Base-by-base conservation (phyloP, 1,139 yeast genomes). In the Sugiyamaella pinicola region DNA sequence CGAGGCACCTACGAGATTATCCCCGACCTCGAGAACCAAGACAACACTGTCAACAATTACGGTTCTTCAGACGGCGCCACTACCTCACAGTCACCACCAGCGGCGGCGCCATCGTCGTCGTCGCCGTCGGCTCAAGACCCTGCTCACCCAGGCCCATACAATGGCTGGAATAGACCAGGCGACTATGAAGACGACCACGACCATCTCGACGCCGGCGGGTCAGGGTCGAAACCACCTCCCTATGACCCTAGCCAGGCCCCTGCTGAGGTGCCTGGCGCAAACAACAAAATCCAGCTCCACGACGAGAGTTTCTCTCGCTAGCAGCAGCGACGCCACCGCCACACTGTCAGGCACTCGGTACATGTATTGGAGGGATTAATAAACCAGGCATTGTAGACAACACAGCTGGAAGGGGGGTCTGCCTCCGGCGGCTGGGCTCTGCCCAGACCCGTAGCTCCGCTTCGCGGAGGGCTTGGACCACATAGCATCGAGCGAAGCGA, bases 281-380 rank as follows among this genome's bases (percentile, higher is more conserved):
- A 47, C 42, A 58, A 64, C 55, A 64, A 64, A 52, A 55, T 64
- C 49, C 67, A 64, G 50, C 61, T 58, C 53, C 55, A 53, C 40
- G 50, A 53, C 38, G 49, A 47, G 19, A 44, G 41, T 15, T 35
- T 22, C 29, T 8, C 3, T n/a, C 34, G 35, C 34, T 28, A 17
- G 24, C 28, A n/a, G n/a, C n/a, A n/a, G n/a, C n/a, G n/a, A n/a
- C n/a, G n/a, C n/a, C n/a, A n/a, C n/a, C n/a, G n/a, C n/a, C n/a
- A n/a, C n/a, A n/a, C n/a, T n/a, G n/a, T n/a, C n/a, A n/a, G n/a
- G n/a, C n/a, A n/a, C n/a, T n/a, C n/a, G n/a, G n/a, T n/a, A n/a
- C n/a, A n/a, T n/a, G n/a, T 7, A 26, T 26, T 26, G 31, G 31
- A 26, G 4, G 28, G 28, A 5, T 24, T n/a, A n/a, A n/a, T n/a